A percentile compares a stretch with the other conserved stretches of the same genome.
Conservation (phyloP, 2,329 filamentous ascomycete species). For the Parastagonospora avenae region DNA sequence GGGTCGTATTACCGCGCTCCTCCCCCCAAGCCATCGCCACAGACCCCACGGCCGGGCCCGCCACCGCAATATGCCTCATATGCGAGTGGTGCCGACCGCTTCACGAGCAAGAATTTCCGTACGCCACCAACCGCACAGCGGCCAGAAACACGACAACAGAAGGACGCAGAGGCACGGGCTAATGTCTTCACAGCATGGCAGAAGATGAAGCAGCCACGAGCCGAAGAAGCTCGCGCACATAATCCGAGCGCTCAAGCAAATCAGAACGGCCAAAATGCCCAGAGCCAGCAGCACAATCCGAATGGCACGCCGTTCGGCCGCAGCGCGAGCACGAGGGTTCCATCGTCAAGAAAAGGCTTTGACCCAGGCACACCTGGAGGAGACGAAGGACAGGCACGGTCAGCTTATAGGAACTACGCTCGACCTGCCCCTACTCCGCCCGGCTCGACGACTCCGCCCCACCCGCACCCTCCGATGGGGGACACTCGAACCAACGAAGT, state of each 20-base stretch:
- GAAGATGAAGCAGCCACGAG: conserved; percentile 51
- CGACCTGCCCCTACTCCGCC: conserved; percentile 43
- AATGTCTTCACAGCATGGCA: conserved; percentile 57
- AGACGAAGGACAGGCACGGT: conserved; percentile 63
- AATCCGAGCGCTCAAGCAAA: conserved; percentile 16
- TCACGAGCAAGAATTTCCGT: conserved; percentile 49
- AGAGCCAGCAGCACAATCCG: conserved; percentile 30
- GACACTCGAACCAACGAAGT: conserved; percentile 30
- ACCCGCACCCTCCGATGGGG: conserved; percentile 13
- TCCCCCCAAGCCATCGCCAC: conserved; percentile 33
- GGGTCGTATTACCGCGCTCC: conserved; percentile 41
- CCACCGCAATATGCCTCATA: conserved; percentile 36
- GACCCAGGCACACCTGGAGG: conserved; percentile 63
- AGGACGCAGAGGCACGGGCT: conserved; percentile 47
- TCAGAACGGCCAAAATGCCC: conserved; percentile 8
- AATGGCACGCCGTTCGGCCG: conserved; percentile 47
- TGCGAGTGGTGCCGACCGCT: conserved; percentile 51
- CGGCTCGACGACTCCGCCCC: conserved; percentile 13
- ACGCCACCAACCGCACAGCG: conserved; percentile 42
- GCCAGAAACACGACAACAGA: conserved; percentile 31
- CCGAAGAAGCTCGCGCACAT: conserved; percentile 33
- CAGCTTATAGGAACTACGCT: conserved; percentile 51
- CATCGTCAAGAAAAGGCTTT: conserved; percentile 62
- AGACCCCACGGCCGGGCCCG: conserved; percentile 29
- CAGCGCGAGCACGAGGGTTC: conserved; percentile 49